Evolutionary conservation across 805 yeast genomes (phyloP), one percentile per base, ranked within the genome.

Genomic region (Priceomyces castillae): DNA sequence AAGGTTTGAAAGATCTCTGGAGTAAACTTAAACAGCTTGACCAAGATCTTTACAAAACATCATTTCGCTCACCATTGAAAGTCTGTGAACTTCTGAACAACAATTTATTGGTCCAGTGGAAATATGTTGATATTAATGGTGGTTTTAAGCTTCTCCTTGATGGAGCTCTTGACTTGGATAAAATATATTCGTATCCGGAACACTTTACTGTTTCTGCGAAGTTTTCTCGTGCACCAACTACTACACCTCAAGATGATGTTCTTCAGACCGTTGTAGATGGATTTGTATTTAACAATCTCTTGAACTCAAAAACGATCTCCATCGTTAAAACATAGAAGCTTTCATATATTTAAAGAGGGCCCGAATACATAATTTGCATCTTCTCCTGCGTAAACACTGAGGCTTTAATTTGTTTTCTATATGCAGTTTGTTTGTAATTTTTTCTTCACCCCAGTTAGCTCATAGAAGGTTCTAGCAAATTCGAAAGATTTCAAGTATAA

Each of bases 1-100:
- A 22, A 22, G 25, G 9, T 7, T 22, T 61, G 36, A 48, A 48
- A 22, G 41, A 34, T 18, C 38, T 44, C 14, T 62, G 58, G 63
- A 53, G 51, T 20, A 40, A 34, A 20, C 44, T 59, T 9, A 44
- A 43, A 31, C 30, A 37, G 17, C 47, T 62, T 7, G 74, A 69
- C 44, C 30, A 38, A 7, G 69, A 66, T 35, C 50, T 71, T 16
- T 60, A 54, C 51, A 58, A 54, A 39, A 47, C 67, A 2, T 52
- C 64, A 1, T 41, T 65, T 23, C 52, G 52, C 44, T 63, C 51
- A 39, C 74, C 73, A 0, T 36, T 65, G 12, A 39, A 42, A 14
- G 39, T 52, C 25, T 37, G 44, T 4, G 46, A 44, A 10, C 10
- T 40, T 2, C 31, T 40, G 3, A 34, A 41, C 23, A 39, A 41